Base-by-base conservation (phyloP, 2,329 filamentous ascomycete genomes). In the Acrocalymma vagum region DNA sequence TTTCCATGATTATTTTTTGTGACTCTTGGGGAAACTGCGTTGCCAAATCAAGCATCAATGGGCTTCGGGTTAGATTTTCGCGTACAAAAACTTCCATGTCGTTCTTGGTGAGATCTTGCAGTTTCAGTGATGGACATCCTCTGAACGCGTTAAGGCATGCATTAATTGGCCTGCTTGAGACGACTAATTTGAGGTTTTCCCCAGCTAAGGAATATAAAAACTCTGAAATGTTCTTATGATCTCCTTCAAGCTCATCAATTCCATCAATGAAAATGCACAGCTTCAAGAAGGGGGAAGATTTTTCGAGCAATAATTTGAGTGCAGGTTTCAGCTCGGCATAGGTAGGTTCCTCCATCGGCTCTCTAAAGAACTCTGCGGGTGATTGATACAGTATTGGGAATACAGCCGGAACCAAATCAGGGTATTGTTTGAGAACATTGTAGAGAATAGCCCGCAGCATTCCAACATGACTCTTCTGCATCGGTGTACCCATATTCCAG, bases 391-490 rank as follows among this genome's bases (percentile, higher is more conserved):
- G n/a, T 3, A 29, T 26, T 8, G 41, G 39, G 29, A 56, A 48
- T 5, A 51, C 33, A 2, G 26, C 32, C 6, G 40, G 37, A 9
- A 45, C 45, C 3, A 51, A 17, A 5, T 49, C 34, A 3, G 42
- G 44, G 17, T 21, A 25, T 16, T 28, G 2, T 9, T 23, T 11
- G 15, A 55, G 40, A 9, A 55, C 13, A 11, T 55, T 42, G 26
- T 60, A 44, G 1, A 65, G 30, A 4, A 68, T 20, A 2, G 58
- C 45, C 20, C 54, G 53, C 1, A 67, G 37, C 1, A 67, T 28
- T 1, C 66, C 67, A 16, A 51, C 53, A 3, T 53, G 27, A 9
- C 22, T 54, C 9, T 51, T 53, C 37, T 69, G 63, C 32, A 66
- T 31, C 1, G 3, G 5, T 3, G 42, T 53, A 1, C 65, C 67